Conservation (phyloP, 257 asterid species). For the Echites panduratus region DNA sequence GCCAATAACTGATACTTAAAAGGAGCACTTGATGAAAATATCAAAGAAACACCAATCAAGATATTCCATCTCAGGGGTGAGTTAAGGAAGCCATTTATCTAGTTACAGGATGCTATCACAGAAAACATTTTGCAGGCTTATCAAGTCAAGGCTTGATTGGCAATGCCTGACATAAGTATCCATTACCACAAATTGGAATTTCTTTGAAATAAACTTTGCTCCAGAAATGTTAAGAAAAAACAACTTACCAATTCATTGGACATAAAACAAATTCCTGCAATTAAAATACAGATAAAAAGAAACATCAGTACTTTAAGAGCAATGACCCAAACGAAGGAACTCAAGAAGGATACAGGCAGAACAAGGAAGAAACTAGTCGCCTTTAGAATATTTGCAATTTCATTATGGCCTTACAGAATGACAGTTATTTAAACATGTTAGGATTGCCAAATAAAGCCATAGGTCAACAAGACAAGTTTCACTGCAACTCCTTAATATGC, state of each 20-base stretch:
- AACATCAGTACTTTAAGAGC: conserved; percentile 12
- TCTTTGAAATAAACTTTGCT: no score
- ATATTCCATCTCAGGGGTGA: not conserved
- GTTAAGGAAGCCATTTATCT: not conserved
- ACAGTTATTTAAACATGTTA: no score
- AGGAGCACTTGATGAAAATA: not conserved
- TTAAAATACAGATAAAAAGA: conserved; percentile 2
- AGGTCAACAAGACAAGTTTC: not conserved
- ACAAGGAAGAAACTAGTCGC: not conserved
- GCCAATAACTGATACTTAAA: not conserved
- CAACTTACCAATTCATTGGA: conserved; percentile 90
- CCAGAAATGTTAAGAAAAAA: not conserved
- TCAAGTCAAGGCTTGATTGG: not conserved
- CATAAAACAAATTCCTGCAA: conserved; percentile 92
- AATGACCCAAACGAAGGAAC: not conserved
- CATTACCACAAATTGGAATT: no score
- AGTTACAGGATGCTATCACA: not conserved
- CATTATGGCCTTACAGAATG: not conserved
- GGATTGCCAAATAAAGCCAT: not conserved
- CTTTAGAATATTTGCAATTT: not conserved
- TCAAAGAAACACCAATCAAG: not conserved
- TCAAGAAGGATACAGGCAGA: no score
- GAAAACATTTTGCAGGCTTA: not conserved
- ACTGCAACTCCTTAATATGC: not conserved
- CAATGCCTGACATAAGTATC: not conserved